Evolutionary conservation across 129 eudicot species (phyloP), one percentile per base, ranked within the genome.

Genomic region (Calendula officinalis): DNA sequence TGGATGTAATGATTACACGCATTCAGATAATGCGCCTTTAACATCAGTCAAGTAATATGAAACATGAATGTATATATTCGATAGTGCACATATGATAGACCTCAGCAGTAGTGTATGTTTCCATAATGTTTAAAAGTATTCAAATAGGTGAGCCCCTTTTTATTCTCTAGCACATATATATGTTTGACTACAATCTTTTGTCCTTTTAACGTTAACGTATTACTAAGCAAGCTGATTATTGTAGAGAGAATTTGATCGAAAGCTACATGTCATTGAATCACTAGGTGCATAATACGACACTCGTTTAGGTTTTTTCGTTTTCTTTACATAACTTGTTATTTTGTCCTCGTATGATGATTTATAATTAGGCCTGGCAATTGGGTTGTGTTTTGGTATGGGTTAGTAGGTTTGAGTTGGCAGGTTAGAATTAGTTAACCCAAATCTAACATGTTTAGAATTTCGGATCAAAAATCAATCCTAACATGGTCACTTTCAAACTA

Each of bases 1-100:
- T 38, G 53, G 11, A 56, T 46, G 66, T 65, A 64, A 73, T 73
- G 72, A 73, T 73, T 46, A 56, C 6, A 53, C 60, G 53, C 72
- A 46, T 73, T 46, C 37, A 5, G 38, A 56, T 73, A 73, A 64
- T 65, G 72, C 54, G 46, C 67, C 51, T n/a, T 65, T 56, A 47
- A 37, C 72, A 65, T 64, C 77, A 39, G 60, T 64, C 65, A 35
- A 36, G 37, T 64, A 36, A 36, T 33, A 45, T 56, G 40, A 64
- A 72, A 36, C 8, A 8, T 22, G 2, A 22, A 2, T 22, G 17
- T 8, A 37, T 33, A n/a, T 27, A 14, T 17, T 55, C 43, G 36
- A 44, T 73, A 64, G 27, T 55, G 66, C 66, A 22, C 71, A 46
- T 52, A 9, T 62, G 36, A 56, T 44, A 38, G 68, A 70, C 53